Percentiles rank a stretch among this genome's conserved stretches.
phyloP scores from a whole-genome alignment of 2,329 filamentous ascomycete genomes.

The Phaeosphaeria sp. region DNA sequence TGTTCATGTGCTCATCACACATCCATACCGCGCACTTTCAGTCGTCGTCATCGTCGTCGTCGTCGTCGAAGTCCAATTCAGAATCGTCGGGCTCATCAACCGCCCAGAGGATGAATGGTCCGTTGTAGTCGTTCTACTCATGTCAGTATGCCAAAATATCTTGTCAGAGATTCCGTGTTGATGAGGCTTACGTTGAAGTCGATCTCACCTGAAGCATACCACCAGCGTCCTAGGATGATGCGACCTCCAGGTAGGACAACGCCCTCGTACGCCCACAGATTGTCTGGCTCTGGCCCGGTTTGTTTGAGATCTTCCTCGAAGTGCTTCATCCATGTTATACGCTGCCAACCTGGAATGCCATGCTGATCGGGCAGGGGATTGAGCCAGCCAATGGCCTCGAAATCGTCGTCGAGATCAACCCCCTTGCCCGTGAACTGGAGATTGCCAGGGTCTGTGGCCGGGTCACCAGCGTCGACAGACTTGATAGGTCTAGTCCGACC shows the following conservation, averaged over 20 bases:
- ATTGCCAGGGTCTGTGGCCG: not conserved
- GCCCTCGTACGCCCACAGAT: constrained; percentile 58
- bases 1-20: not conserved
- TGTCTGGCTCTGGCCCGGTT: constrained; percentile 39
- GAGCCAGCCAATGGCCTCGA: constrained; percentile 55
- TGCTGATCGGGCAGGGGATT: constrained; percentile 57
- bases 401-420: constrained; percentile 44
- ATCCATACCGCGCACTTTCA: not conserved
- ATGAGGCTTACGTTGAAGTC: constrained; percentile 27
- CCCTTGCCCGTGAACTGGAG: constrained; percentile 51
- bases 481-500: constrained; percentile 10
- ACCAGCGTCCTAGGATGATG: constrained; percentile 58
- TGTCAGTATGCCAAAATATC: constrained; percentile 12
- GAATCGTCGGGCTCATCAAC: constrained; percentile 28
- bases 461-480: not conserved
- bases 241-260: constrained; percentile 56
- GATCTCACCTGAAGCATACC: constrained; percentile 43
- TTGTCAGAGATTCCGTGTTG: not conserved
- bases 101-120: constrained; percentile 48
- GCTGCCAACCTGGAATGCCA: constrained; percentile 60
- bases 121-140: constrained; percentile 27
- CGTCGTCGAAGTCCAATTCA: constrained; percentile 6
- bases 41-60: not conserved
- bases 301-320: constrained; percentile 43
- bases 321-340: constrained; percentile 63